Conservation (phyloP, 371 early-diverging fungal species). For the Mycotypha africana region DNA sequence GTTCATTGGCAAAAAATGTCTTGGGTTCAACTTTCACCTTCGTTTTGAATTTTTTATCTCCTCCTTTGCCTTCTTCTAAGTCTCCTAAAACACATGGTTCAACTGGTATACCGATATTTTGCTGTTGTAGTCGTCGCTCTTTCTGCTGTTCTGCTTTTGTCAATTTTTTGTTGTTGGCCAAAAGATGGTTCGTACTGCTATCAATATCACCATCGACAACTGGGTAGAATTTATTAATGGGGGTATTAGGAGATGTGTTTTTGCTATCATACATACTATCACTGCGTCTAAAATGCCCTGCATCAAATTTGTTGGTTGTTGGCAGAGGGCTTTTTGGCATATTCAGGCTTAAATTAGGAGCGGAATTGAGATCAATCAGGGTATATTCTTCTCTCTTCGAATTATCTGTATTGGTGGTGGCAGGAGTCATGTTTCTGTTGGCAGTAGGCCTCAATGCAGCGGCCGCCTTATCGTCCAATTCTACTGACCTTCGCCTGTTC, state of each 20-base stretch:
- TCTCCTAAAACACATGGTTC: conserved; percentile 10
- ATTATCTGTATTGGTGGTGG: too few relatives aligned
- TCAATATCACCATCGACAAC: conserved; percentile 8
- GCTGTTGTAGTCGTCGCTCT: too few relatives aligned
- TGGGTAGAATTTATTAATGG: conserved; percentile 9
- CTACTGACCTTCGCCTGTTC: conserved; percentile 7
- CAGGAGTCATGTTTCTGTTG: not conserved
- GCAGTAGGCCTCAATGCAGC: conserved; percentile 9
- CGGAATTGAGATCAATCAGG: conserved; percentile 9
- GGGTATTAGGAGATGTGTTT: conserved; percentile 1
- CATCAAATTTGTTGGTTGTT: not conserved
- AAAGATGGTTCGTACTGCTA: conserved; percentile 7
- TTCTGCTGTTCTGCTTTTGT: too few relatives aligned
- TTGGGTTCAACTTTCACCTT: conserved; percentile 95
- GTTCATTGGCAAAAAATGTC: conserved; percentile 99
- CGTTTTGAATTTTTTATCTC: conserved; percentile 7
- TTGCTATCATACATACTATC: not conserved
- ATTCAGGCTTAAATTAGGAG: not conserved
- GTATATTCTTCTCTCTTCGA: conserved; percentile 8
- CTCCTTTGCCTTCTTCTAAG: conserved; percentile 1
- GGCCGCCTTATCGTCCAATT: conserved; percentile 11
- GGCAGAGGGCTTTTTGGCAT: not conserved
- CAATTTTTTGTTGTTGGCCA: conserved; percentile 6
- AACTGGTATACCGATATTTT: conserved; percentile 9
- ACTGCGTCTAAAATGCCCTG: not conserved